Conservation (phyloP, 2,329 filamentous ascomycete species). For the Thyridium curvatum region DNA sequence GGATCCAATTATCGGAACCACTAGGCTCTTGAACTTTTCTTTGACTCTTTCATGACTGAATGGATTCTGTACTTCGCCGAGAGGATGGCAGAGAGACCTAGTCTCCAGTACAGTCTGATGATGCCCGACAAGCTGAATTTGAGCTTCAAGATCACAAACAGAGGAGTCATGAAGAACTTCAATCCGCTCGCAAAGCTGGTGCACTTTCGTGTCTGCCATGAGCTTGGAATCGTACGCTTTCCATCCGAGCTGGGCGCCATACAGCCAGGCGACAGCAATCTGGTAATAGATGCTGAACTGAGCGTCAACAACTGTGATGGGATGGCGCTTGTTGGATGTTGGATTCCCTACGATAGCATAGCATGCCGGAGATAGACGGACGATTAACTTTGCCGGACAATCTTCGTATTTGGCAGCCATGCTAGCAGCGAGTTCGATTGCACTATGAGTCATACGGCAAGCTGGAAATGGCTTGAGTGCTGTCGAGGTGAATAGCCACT, state of each 20-base stretch:
- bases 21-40: conserved; percentile 15
- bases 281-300: conserved; percentile 22
- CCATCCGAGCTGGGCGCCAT: conserved; percentile 15
- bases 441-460: conserved; percentile 19
- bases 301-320: conserved; percentile 17
- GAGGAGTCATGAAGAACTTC: conserved; percentile 9
- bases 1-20: neutral
- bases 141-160: conserved; percentile 1
- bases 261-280: conserved; percentile 17
- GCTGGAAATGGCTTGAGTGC: conserved; percentile 18
- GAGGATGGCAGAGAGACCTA: conserved; percentile 8
- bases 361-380: conserved; percentile 13
- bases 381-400: conserved; percentile 10
- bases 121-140: neutral
- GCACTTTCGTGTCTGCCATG: conserved; percentile 12
- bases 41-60: conserved; percentile 13
- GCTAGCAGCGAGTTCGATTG: conserved; percentile 16
- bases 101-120: neutral
- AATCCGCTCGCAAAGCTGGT: conserved; percentile 12
- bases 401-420: conserved; percentile 8
- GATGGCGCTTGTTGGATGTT: conserved; percentile 15
- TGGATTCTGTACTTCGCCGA: conserved; percentile 15
- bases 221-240: conserved; percentile 13
- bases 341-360: conserved; percentile 14
- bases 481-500: conserved; percentile 15